Percentiles rank a stretch among this genome's conserved stretches.
Evolutionary conservation across 2,329 filamentous ascomycete genomes (phyloP).

Genomic region (Ascocoryne sarcoides): DNA sequence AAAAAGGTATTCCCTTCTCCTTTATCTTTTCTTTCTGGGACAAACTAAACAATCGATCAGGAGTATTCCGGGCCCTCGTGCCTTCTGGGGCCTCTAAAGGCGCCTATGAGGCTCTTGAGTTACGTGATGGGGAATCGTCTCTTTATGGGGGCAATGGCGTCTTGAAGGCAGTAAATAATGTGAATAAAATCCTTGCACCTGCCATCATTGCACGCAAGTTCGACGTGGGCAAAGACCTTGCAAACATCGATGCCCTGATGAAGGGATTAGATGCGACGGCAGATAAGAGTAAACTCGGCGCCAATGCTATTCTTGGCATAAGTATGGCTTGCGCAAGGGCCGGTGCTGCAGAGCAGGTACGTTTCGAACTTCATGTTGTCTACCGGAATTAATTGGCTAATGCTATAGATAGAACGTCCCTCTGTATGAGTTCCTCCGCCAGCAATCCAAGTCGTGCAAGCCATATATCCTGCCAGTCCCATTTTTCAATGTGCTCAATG

Average conservation of each 20-base stretch:
- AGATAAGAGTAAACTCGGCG: constrained; percentile 51
- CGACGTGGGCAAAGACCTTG: constrained; percentile 43
- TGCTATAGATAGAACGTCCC: constrained; percentile 37
- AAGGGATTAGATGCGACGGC: constrained; percentile 46
- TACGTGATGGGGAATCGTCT: constrained; percentile 41
- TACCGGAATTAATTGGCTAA: background rate
- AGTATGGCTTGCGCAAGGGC: constrained; percentile 51
- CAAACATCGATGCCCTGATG: constrained; percentile 44
- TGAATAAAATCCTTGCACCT: constrained; percentile 45
- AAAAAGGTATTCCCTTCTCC: constrained; percentile 15
- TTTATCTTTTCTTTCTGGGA: background rate
- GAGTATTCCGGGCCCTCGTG: constrained; percentile 27
- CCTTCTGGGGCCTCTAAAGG: constrained; percentile 31
- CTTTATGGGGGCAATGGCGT: constrained; percentile 48
- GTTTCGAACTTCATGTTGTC: background rate
- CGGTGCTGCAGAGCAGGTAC: constrained; percentile 35
- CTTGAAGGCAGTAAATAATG: constrained; percentile 45
- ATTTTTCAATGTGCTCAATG: constrained; percentile 51
- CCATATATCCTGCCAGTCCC: constrained; percentile 48
- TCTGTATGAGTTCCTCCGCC: constrained; percentile 48
- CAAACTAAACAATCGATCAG: constrained; percentile 12
- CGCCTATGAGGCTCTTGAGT: constrained; percentile 29
- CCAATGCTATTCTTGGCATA: constrained; percentile 52
- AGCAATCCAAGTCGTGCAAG: constrained; percentile 32
- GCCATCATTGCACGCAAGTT: constrained; percentile 43